phyloP scores from a whole-genome alignment of 1,284 basidiomycete species.

The Sanguinoderma infundibulare region DNA sequence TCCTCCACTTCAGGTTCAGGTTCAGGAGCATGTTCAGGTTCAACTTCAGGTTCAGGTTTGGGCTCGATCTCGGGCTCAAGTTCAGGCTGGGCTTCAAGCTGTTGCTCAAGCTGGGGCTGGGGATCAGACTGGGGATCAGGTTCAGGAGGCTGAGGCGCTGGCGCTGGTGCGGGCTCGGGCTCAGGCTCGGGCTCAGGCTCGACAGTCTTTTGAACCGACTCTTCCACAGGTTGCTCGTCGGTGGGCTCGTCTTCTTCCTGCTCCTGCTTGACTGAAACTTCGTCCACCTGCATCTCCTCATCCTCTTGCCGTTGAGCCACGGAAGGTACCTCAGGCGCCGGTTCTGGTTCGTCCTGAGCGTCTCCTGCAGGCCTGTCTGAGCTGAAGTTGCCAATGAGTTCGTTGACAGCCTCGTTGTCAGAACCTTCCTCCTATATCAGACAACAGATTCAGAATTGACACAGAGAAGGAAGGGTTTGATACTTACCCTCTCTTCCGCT shows the following conservation, averaged over 20 bases:
- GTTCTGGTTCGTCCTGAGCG: constrained; percentile 19
- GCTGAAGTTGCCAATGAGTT: constrained; percentile 19
- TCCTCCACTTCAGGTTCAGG: neutral
- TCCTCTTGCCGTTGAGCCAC: constrained; percentile 3
- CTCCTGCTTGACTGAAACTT: constrained; percentile 19
- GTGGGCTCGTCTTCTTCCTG: constrained; percentile 16
- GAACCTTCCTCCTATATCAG: constrained; percentile 19
- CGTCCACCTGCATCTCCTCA: constrained; percentile 20
- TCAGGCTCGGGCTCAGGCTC: constrained; percentile 18
- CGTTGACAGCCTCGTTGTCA: constrained; percentile 24
- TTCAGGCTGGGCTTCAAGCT: neutral
- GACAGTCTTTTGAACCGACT: neutral
- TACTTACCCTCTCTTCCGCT: constrained; percentile 14
- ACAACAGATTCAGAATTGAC: neutral
- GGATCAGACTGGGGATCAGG: constrained; percentile 15
- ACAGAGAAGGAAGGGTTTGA: neutral
- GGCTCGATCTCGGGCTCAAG: neutral
- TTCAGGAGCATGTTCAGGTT: neutral
- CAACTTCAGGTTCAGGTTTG: neutral
- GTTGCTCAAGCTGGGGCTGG: constrained; percentile 2
- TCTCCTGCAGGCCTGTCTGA: constrained; percentile 13
- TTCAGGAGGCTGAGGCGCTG: constrained; percentile 16
- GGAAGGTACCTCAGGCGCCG: neutral
- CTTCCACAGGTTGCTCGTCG: neutral
- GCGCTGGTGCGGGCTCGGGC: too few relatives aligned